Evolutionary conservation across 768 basidiomycete species (phyloP), one percentile per base, ranked within the genome.

Genomic region (Trametes punicea): DNA sequence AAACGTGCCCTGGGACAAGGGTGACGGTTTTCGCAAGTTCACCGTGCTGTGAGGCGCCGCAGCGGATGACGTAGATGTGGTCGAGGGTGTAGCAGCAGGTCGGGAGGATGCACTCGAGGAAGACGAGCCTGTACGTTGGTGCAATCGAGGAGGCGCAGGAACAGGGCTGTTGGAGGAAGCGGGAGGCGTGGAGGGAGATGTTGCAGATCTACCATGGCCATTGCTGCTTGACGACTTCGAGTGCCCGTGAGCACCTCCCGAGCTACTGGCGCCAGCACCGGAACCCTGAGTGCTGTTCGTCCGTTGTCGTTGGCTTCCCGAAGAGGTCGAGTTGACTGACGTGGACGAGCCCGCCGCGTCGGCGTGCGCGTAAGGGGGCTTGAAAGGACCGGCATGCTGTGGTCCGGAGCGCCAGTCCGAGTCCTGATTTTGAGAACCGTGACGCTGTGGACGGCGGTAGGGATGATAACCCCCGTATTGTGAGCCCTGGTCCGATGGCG

Each of bases 301-400:
- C 40, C 87, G 77, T 63, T 81, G 85, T 18, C 88, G 82, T 46
- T 79, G 70, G 49, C 82, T 79, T 31, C 64, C 64, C 67, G 50
- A 74, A n/a, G 68, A 73, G 18, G 69, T 69, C 36, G 91, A 92
- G 67, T 85, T 88, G 61, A 93, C 76, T 0, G 91, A 93, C 4
- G 88, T 83, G 23, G 84, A 81, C 0, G 90, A 92, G 41, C 81
- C 83, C 6, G 91, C 87, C 7, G 90, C 90, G 54, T 92, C 90
- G 21, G 82, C 79, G 55, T 88, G 84, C 25, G 81, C 85, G 69
- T 92, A 93, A 0, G 91, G 90, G 8, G 88, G 88, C 61, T 86
- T 84, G 57, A 86, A 84, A 5, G 75, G 66, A 9, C 73, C 73
- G 36, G 68, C 65, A 21, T 59, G 62, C 46, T 64, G 60, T 53